These are phyloP conservation scores for Ophiocordyceps australis DNA, from an alignment of 2,329 filamentous ascomycete genomes.

Conservation along the genomic window DNA sequence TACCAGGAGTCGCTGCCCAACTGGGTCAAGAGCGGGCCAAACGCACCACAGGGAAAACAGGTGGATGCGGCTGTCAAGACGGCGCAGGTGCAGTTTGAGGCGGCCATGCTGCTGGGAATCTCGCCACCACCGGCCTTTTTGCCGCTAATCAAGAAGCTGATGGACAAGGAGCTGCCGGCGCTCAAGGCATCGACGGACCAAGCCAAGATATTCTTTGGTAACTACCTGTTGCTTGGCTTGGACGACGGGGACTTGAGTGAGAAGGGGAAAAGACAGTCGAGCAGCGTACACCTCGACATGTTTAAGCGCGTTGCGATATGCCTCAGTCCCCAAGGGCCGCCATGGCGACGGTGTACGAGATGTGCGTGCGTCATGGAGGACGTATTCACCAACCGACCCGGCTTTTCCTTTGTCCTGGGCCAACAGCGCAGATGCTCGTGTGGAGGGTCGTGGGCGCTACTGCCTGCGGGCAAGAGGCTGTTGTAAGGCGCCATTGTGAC, in stretches of 20 bases:
- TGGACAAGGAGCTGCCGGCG: constrained; percentile 37
- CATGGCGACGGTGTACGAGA: constrained; percentile 26
- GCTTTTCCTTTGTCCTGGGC: constrained; percentile 31
- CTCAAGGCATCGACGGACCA: constrained; percentile 44
- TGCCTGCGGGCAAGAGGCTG: constrained; percentile 14
- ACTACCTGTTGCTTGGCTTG: constrained; percentile 52
- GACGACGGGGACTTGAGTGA: constrained; percentile 35
- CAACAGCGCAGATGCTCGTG: constrained; percentile 38
- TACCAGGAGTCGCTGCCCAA: constrained; percentile 27
- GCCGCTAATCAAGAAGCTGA: constrained; percentile 44
- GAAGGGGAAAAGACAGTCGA: constrained; percentile 15
- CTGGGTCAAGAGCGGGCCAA: constrained; percentile 25
- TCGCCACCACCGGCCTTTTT: constrained; percentile 27
- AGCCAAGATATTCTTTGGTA: constrained; percentile 51
- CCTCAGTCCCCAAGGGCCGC: constrained; percentile 6
- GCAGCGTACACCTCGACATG: constrained; percentile 26
- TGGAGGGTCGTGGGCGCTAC: constrained; percentile 31
- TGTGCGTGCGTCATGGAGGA: constrained; percentile 52
- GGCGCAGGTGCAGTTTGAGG: constrained; percentile 29
- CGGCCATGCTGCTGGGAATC: constrained; percentile 30
- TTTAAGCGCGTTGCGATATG: constrained; percentile 41
- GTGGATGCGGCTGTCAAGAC: constrained; percentile 24
- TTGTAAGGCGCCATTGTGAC: constrained; percentile 2
- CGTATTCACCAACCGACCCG: constrained; percentile 24
- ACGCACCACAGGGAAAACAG: constrained; percentile 22